Evolutionary conservation across 306 rosid genomes (phyloP), one percentile per base, ranked within the genome.

Genomic region (Citrullus amarus): DNA sequence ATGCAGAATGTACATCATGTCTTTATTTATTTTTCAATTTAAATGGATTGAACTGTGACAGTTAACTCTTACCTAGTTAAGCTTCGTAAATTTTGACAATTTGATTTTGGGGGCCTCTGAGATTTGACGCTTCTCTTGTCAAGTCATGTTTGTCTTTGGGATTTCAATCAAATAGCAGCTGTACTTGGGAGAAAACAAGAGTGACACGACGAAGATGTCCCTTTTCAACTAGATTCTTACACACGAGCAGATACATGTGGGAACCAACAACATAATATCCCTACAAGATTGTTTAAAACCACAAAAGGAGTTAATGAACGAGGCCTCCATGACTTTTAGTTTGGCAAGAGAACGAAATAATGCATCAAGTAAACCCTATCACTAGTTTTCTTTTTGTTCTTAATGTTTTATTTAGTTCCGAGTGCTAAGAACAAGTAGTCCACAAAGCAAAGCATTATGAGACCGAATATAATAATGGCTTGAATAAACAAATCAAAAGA

Each of bases 381-480:
- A 80, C 12, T 80, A 70, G 70, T 61, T 76, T 16, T 79, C 63
- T 75, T 50, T 62, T 73, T 68, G 57, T 61, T 58, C 53, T 61
- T 83, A 54, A 39, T 83, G 83, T 48, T 51, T 50, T 78, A 84
- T 79, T 83, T 78, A 86, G 20, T 84, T 78, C 71, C 48, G 32
- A 89, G 88, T 79, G 89, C 80, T 80, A 74, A 73, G 39, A 81
- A 44, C 51, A 76, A 61, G 55, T 16, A 80, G 78, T 14, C 82
- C 81, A 85, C 82, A 85, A 76, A 84, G 78, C 10, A 16, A 39
- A 82, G 79, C 84, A 69, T 54, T 65, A 81, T 39, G 57, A 73
- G 78, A 60, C 60, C 77, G 71, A 84, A 39, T 53, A 68, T 78
- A 38, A 70, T 39, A 54, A 46, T 72, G 78, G 22, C 68, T 34